Evolutionary conservation across 345 rosid species (phyloP).

Genomic region (Citrus hindsii): DNA sequence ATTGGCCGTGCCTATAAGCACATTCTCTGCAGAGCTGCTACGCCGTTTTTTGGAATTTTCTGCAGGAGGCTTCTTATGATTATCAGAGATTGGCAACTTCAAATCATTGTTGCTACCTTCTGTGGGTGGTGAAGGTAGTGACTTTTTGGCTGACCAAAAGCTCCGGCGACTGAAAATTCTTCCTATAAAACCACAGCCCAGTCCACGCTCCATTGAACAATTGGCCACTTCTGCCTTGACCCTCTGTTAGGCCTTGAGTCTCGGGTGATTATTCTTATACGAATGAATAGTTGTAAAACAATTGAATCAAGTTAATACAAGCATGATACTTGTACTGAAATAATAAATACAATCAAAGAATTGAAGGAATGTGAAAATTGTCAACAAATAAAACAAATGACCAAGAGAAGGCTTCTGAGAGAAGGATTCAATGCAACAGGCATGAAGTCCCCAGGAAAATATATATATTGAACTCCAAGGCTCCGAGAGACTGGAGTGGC

Average conservation of each 20-base stretch:
- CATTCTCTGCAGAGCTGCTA: constrained; percentile 20
- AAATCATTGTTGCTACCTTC: constrained; percentile 13
- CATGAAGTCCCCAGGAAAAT: constrained; percentile 6
- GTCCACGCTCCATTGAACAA: constrained; percentile 21
- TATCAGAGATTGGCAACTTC: constrained; percentile 3
- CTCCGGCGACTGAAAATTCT: constrained; percentile 49
- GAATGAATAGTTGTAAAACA: not conserved
- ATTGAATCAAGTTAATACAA: not conserved
- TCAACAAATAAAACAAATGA: constrained; percentile 1
- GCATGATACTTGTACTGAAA: no score
- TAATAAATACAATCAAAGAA: not conserved
- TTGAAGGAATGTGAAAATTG: constrained; percentile 6
- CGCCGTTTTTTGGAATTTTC: constrained; percentile 25
- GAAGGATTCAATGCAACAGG: constrained; percentile 40
- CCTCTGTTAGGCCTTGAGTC: not conserved
- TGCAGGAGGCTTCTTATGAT: constrained; percentile 18
- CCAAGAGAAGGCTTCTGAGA: constrained; percentile 27
- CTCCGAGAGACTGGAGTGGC: constrained; percentile 41
- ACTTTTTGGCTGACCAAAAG: constrained; percentile 32
- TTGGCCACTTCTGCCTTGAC: constrained; percentile 27
- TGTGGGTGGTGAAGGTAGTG: constrained; percentile 33
- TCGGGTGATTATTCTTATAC: no score
- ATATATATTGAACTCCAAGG: constrained; percentile 29
- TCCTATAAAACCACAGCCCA: constrained; percentile 56
- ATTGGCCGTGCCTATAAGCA: constrained; percentile 15